Percentiles rank a stretch among this genome's conserved stretches.
phyloP scores from a whole-genome alignment of 2,329 filamentous ascomycete genomes.

The Helotiales sp. region DNA sequence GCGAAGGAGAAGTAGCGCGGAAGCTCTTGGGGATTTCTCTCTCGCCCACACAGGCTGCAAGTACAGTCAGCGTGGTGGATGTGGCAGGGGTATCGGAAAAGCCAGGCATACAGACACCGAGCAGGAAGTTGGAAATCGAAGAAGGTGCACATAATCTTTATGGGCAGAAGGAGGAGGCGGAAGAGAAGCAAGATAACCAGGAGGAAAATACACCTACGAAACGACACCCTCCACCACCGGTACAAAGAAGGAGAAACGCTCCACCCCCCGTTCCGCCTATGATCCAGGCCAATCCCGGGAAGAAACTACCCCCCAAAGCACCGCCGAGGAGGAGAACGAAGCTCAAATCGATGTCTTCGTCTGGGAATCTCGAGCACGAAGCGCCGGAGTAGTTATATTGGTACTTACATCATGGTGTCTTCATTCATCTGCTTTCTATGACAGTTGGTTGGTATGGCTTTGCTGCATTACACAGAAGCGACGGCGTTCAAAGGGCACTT shows the following conservation, averaged over 20 bases:
- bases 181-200: slow-evolving; percentile 7
- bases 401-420: not conserved
- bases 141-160: slow-evolving; percentile 35
- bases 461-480: slow-evolving; percentile 9
- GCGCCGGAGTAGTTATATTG: not conserved
- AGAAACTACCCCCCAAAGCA: slow-evolving; percentile 43
- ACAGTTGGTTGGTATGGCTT: not conserved
- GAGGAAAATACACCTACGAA: slow-evolving; percentile 11
- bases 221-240: slow-evolving; percentile 30
- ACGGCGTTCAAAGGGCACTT: not conserved
- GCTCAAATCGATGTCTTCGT: slow-evolving; percentile 37
- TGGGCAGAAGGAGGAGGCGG: slow-evolving; percentile 31
- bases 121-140: slow-evolving; percentile 55
- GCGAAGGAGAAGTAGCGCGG: slow-evolving; percentile 54
- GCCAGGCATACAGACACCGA: slow-evolving; percentile 81
- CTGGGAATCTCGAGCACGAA: slow-evolving; percentile 16
- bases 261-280: slow-evolving; percentile 38
- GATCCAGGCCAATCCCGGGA: slow-evolving; percentile 33
- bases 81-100: slow-evolving; percentile 82
- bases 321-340: slow-evolving; percentile 42
- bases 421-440: not conserved
- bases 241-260: slow-evolving; percentile 33
- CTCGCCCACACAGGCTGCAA: slow-evolving; percentile 67
- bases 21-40: slow-evolving; percentile 75
- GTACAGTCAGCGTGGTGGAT: slow-evolving; percentile 76